Evolutionary conservation across 768 basidiomycete species (phyloP), one percentile per base, ranked within the genome.

Genomic region (Jaapia argillacea): DNA sequence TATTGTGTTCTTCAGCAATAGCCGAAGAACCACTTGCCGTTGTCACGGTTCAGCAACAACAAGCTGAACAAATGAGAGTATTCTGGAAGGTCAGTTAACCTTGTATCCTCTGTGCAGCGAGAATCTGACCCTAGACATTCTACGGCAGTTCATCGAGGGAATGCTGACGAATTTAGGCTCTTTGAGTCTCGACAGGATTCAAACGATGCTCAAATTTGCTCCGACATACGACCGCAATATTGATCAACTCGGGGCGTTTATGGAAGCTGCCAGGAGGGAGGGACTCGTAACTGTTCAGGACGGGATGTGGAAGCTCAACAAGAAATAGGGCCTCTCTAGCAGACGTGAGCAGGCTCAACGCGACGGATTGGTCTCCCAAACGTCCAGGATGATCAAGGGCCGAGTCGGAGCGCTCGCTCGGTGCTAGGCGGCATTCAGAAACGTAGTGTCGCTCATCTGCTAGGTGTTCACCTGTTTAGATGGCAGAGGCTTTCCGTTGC

Each of bases 81-180:
- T 87, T 81, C 58, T 93, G 89, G 89, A 89, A 86, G 77, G 88
- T 81, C 42, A 5, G 61, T 66, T 20, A 37, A 37, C 28, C 21
- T 25, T 27, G 24, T 35, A 45, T 24, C 6, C 24, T 33, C 24
- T n/a, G 16, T 26, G 23, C 23, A 13, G 27, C 39, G 47, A 28
- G 40, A 44, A 5, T 47, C 40, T 36, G 24, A 37, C 5, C 24
- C 2, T 37, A 24, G 22, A 13, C 18, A 13, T 39, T 42, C 42
- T 5, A 40, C 4, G n/a, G n/a, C 47, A 89, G 85, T 93, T 84
- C 62, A 85, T 93, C 47, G 82, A 88, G 61, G 89, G 86, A 23
- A 90, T 91, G 84, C 79, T 96, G 45, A 90, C 79, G 43, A 93
- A 91, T 58, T 66, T 97, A 36, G 85, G 85, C 6, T 59, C 76